Evolutionary conservation across 192 early-diverging fungal species (phyloP), one percentile per base, ranked within the genome.

Genomic region (Umbelopsis vinacea): DNA sequence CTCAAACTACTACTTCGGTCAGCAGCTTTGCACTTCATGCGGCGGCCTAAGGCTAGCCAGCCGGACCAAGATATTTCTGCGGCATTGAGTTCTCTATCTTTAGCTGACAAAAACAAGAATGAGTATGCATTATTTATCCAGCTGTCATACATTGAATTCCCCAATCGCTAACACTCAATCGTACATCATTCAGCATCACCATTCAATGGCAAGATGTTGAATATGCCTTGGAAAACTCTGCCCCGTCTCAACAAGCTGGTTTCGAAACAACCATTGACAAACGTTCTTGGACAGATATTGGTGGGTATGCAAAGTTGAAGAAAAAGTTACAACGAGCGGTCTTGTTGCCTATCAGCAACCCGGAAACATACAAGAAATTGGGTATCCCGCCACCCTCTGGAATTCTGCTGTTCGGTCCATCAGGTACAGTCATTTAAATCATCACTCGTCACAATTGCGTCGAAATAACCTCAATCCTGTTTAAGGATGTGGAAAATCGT

Each of bases 401-500:
- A 6, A 73, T 98, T n/a, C 74, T 98, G 38, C 83, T 98, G 5
- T 92, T 96, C 69, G 97, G 97, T 0, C 95, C 97, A 7, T 87
- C 95, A 22, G 96, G 93, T 88, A 81, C 15, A 17, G 7, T 3
- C 48, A 50, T 50, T 50, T 0, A 11, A 43, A 15, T 6, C n/a
- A 15, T 15, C n/a, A 19, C 17, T 15, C 5, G 48, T n/a, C n/a
- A n/a, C 15, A 17, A 50, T 50, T 6, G 9, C 4, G 5, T 11
- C 5, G 5, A 1, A 43, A 43, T 68, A 8, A 67, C 46, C 23
- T 10, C 46, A 1, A 40, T 9, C 15, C 4, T 52, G 46, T 35
- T 68, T 14, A 76, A 93, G 91, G 95, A 19, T 97, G 96, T 72
- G 97, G 97, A 46, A 99, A 99, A 73, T 95, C 96, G 0, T 74